Base-by-base conservation (phyloP, 257 asterid genomes). In the Salvia rosmarinus region DNA sequence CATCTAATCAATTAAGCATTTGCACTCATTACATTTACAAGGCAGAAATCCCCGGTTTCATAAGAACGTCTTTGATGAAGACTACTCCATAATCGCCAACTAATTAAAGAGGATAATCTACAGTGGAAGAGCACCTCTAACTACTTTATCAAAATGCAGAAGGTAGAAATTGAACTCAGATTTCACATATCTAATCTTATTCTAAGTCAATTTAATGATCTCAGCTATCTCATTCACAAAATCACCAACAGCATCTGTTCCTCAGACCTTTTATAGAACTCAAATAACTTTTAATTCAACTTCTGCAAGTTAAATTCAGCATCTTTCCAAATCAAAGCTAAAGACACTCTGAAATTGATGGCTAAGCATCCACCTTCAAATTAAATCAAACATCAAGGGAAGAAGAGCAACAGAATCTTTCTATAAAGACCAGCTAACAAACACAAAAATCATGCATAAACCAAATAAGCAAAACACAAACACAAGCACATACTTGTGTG, bases 381-480 rank as follows among this genome's bases (percentile, higher is more conserved):
- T 62, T 39, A 7, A 61, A 58, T 62, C 74, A 37, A 47, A 7
- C 56, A 70, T 3, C 54, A 49, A 35, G 50, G 19, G 54, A 39
- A 50, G 35, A 58, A 20, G 5, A 56, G 17, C 64, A 64, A 35
- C 34, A 9, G 16, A 76, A 52, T 44, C 57, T 25, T 43, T 37
- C 51, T 4, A 72, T 20, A 30, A 52, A 2, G 9, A 37, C 62
- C 68, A 47, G 8, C 14, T 43, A 46, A 62, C 42, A 79, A n/a
- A n/a, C 56, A 57, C 70, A 46, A 51, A 13, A 28, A 21, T 0
- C 78, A 74, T 69, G 76, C 76, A 63, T 63, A 37, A 28, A 62
- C 32, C 3, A 35, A 60, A 32, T 43, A 35, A 12, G 13, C 14
- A 59, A 20, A 69, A 49, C 42, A 67, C 46, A 47, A 2, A 51